These are phyloP conservation scores for Raddia guianensis DNA, from an alignment of 176 grass and related monocot genomes.

Conservation along the genomic window DNA sequence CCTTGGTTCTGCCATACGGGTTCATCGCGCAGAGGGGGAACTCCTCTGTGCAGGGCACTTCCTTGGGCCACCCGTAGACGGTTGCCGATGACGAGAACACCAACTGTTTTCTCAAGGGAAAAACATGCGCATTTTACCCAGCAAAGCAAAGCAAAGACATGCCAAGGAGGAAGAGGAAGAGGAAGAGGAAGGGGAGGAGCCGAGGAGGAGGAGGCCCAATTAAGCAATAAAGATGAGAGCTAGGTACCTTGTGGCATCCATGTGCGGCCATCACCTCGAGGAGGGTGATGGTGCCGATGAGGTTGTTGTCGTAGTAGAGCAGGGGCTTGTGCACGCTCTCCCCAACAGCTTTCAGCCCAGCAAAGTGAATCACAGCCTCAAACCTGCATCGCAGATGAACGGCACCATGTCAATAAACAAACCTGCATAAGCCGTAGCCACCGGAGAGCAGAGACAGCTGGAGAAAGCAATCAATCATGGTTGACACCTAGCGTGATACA, in stretches of 20 bases:
- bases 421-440: too few species aligned
- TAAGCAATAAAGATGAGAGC: too few species aligned
- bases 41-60: slow-evolving; percentile 96
- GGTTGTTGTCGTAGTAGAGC: slow-evolving; percentile 96
- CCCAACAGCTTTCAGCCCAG: slow-evolving; percentile 93
- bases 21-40: slow-evolving; percentile 85
- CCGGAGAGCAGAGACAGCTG: too few species aligned
- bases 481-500: slow-evolving; percentile 16
- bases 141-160: too few species aligned
- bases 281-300: slow-evolving; percentile 78
- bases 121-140: neutral
- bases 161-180: too few species aligned
- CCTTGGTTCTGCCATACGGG: slow-evolving; percentile 95
- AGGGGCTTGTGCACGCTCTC: slow-evolving; percentile 95
- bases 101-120: slow-evolving; percentile 49
- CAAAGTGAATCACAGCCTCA: slow-evolving; percentile 97
- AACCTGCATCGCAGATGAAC: slow-evolving; percentile 52
- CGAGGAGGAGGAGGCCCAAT: too few species aligned
- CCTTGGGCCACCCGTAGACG: slow-evolving; percentile 97
- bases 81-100: slow-evolving; percentile 98
- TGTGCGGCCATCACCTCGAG: slow-evolving; percentile 91
- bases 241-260: slow-evolving; percentile 83
- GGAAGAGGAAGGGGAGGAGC: too few species aligned
- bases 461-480: neutral
- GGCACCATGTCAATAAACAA: too few species aligned